A percentile compares a stretch with the other conserved stretches of the same genome.
phyloP scores from a whole-genome alignment of 352 stramenopile species.

The Phytopythium oedochilum region DNA sequence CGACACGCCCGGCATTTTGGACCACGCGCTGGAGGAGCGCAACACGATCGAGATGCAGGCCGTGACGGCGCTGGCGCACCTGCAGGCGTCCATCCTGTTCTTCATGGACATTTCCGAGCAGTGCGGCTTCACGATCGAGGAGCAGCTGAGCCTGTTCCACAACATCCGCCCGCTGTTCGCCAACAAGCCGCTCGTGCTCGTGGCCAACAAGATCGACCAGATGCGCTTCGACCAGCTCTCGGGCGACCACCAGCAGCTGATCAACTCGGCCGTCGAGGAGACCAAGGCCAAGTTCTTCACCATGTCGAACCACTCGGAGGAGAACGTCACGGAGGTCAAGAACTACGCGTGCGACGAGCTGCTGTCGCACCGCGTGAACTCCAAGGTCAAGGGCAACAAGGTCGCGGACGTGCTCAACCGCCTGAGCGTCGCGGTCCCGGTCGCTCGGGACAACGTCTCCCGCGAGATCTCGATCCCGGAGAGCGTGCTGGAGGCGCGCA shows the following conservation, averaged over 20 bases:
- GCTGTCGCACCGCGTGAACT: constrained; percentile 92
- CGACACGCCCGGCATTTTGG: constrained; percentile 99
- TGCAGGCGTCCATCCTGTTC: constrained; percentile 99
- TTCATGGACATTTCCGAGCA: constrained; percentile 99
- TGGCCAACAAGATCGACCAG: constrained; percentile 99
- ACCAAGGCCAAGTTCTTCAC: constrained; percentile 93
- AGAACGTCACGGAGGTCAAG: constrained; percentile 95
- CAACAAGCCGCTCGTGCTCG: constrained; percentile 98
- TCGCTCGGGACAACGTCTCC: constrained; percentile 89
- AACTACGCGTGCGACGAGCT: constrained; percentile 96
- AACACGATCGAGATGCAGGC: constrained; percentile 99
- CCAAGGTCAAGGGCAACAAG: constrained; percentile 95
- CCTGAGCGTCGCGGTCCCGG: constrained; percentile 94
- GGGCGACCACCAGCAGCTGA: constrained; percentile 70
- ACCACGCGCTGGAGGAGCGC: constrained; percentile 98
- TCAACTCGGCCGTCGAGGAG: constrained; percentile 64
- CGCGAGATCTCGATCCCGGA: constrained; percentile 93
- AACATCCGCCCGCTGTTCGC: constrained; percentile 99
- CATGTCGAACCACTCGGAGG: constrained; percentile 98
- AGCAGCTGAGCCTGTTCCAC: constrained; percentile 96
- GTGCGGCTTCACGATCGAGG: constrained; percentile 98
- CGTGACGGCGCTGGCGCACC: constrained; percentile 98
- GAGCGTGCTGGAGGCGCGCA: constrained; percentile 84
- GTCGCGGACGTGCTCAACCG: constrained; percentile 95
- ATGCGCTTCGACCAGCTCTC: constrained; percentile 91